These are phyloP conservation scores for Kwoniella shivajii DNA, from an alignment of 1,284 basidiomycete species.

Conservation along the genomic window DNA sequence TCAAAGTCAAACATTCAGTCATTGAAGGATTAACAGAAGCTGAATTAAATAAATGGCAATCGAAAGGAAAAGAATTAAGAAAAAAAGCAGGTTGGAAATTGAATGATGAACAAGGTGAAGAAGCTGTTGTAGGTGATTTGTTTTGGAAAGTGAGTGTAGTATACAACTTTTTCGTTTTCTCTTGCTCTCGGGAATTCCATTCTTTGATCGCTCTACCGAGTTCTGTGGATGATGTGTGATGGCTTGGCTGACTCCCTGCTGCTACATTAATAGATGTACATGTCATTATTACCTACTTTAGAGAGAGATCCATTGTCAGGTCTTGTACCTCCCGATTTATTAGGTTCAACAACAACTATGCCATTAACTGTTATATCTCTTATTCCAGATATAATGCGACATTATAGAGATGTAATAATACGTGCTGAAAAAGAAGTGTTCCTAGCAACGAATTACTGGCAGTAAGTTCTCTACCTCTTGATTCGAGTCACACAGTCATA, in stretches of 20 bases:
- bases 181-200: too few species aligned
- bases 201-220: too few species aligned
- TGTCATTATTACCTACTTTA: conserved; percentile 59
- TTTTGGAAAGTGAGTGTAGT: conserved; percentile 50
- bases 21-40: conserved; percentile 46
- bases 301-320: conserved; percentile 60
- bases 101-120: conserved; percentile 40
- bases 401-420: conserved; percentile 61
- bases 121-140: conserved; percentile 44
- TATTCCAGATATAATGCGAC: conserved; percentile 65
- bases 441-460: conserved; percentile 65
- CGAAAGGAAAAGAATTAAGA: conserved; percentile 35
- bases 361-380: conserved; percentile 58
- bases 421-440: conserved; percentile 63
- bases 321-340: conserved; percentile 60
- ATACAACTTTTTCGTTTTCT: too few species aligned
- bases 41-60: conserved; percentile 40
- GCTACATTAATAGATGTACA: conserved; percentile 56
- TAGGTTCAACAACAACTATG: conserved; percentile 62
- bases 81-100: conserved; percentile 51
- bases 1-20: conserved; percentile 51
- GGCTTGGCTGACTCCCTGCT: not conserved
- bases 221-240: not conserved
- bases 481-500: too few species aligned
- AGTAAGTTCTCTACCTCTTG: conserved; percentile 42